phyloP scores from a whole-genome alignment of 1,139 yeast species.

The Blastobotrys buckinghamii region DNA sequence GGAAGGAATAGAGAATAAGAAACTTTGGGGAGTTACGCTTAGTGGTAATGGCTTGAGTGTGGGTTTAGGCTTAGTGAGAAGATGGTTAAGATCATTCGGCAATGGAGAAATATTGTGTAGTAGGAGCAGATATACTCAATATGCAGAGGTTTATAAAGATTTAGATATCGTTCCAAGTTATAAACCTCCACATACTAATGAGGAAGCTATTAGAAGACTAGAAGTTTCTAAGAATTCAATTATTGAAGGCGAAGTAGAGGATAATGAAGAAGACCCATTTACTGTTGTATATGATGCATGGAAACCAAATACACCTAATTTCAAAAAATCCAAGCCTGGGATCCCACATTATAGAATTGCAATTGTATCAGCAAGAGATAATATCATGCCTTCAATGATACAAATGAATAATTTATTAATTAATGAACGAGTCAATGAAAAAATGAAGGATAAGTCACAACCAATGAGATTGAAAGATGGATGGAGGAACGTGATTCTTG shows the following conservation, averaged over 20 bases:
- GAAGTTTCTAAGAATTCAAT: not conserved
- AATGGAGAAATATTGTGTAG: not conserved
- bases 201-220: not conserved
- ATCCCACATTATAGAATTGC: constrained; percentile 70
- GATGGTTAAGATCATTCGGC: not conserved
- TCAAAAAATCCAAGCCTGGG: constrained; percentile 65
- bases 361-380: constrained; percentile 47
- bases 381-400: constrained; percentile 48
- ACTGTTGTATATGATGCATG: constrained; percentile 57
- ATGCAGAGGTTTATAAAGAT: constrained; percentile 18
- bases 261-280: constrained; percentile 17
- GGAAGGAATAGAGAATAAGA: not conserved
- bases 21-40: not conserved
- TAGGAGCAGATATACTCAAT: constrained; percentile 1
- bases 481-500: constrained; percentile 48
- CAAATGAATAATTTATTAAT: constrained; percentile 32
- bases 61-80: not conserved
- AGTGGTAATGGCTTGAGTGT: no score
- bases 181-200: constrained; percentile 17
- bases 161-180: constrained; percentile 22
- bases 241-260: no score
- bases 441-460: constrained; percentile 26
- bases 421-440: constrained; percentile 26
- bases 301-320: constrained; percentile 66
- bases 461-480: constrained; percentile 42